Evolutionary conservation across 495 filamentous ascomycete species (phyloP), one percentile per base, ranked within the genome.

Genomic region (Xylaria curta): DNA sequence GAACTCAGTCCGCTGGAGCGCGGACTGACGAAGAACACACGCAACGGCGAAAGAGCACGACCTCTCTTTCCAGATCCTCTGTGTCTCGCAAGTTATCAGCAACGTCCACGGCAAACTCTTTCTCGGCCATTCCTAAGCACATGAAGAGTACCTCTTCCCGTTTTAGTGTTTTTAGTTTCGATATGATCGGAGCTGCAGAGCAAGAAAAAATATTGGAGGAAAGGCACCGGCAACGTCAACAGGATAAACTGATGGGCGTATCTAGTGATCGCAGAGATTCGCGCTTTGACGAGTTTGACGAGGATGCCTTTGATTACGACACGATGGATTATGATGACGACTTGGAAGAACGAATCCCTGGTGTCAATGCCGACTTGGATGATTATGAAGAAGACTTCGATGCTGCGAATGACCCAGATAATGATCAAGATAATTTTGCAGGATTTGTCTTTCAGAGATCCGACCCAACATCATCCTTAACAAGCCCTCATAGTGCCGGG

Each of bases 131-230:
- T 21, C 92, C 93, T 0, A 91, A 85, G 73, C 93, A 95, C 79
- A 90, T 94, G 78, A 94, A 92, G 74, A 95, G 93, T 78, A 95
- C 91, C 66, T 92, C 94, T 0, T 97, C 93, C 3, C 85, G 94
- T 12, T 97, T 98, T 76, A 97, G 94, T 76, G 97, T 98, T 10
- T 98, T 98, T 74, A 97, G 94, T 76, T 98, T 98, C 75, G 94
- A 97, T 76, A 93, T 97, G 87, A 89, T 91, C n/a, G 94, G 92
- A 42, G 90, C 93, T 17, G 90, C 91, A 6, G 87, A 87, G 13
- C 90, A 97, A 78, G 94, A 98, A 78, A 91, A 90, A 76, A 76
- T 95, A 2, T 80, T 98, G 19, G 94, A 98, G 82, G 94, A 97
- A 77, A 90, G 93, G 49, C 92, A 96, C 74, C 90, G 92, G 66